Conservation (phyloP, 2,329 filamentous ascomycete genomes). For the Paecilomyces dactylethromorphus region DNA sequence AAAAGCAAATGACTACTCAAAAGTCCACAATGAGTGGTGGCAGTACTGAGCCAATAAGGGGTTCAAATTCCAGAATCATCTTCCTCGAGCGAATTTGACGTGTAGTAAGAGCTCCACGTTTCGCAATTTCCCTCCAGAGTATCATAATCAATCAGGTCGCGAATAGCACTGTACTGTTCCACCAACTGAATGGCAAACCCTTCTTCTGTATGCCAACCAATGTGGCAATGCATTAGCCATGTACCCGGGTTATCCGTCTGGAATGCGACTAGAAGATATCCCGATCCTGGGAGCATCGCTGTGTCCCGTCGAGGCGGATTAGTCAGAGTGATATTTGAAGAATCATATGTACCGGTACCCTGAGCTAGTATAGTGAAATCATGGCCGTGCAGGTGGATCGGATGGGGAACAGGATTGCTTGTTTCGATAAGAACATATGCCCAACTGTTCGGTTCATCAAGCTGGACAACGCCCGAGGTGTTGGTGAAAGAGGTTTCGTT, state of each 20-base stretch:
- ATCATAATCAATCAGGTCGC: slow-evolving; percentile 11
- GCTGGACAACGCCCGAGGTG: slow-evolving; percentile 16
- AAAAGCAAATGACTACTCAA: too few species aligned
- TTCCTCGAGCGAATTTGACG: slow-evolving; percentile 3
- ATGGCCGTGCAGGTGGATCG: slow-evolving; percentile 65
- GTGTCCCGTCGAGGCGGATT: slow-evolving; percentile 47
- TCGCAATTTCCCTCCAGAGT: slow-evolving; percentile 9
- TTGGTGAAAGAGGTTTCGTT: slow-evolving; percentile 10
- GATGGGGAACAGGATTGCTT: slow-evolving; percentile 36
- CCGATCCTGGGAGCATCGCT: slow-evolving; percentile 37
- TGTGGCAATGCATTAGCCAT: slow-evolving; percentile 31
- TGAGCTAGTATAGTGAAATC: slow-evolving; percentile 63
- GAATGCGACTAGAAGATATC: slow-evolving; percentile 46
- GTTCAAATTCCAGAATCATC: neutral
- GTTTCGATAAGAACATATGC: slow-evolving; percentile 20
- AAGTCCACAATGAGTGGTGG: too few species aligned
- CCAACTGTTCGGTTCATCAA: slow-evolving; percentile 19
- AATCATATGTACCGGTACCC: slow-evolving; percentile 32
- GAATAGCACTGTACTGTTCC: slow-evolving; percentile 21
- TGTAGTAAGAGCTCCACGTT: slow-evolving; percentile 9
- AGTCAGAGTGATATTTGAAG: slow-evolving; percentile 7
- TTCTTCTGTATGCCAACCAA: slow-evolving; percentile 21
- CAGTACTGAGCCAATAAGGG: neutral
- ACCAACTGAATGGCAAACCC: slow-evolving; percentile 28
- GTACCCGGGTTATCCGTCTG: slow-evolving; percentile 47